Conservation (phyloP, 352 stramenopile species). For the Pythium utonaiense region DNA sequence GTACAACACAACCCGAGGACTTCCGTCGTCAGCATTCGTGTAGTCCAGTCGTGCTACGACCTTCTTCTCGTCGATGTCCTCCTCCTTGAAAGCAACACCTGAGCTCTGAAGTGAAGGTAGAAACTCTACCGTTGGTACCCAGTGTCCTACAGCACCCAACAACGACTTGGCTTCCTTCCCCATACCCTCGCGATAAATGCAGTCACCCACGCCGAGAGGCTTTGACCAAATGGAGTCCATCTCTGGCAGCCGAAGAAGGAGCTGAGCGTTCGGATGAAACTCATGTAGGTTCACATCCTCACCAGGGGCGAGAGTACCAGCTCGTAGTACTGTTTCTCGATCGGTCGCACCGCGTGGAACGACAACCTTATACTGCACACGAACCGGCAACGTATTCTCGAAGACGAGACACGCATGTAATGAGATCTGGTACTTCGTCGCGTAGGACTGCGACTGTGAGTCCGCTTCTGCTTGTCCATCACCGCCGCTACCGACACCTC, state of each 20-base stretch:
- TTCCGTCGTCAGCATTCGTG: constrained; percentile 77
- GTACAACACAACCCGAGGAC: constrained; percentile 78
- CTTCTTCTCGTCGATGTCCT: constrained; percentile 58
- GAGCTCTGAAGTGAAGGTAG: constrained; percentile 45
- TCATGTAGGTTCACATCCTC: constrained; percentile 83
- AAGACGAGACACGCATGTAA: constrained; percentile 83
- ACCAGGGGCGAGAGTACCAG: constrained; percentile 72
- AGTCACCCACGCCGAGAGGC: constrained; percentile 67
- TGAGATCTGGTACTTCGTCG: constrained; percentile 86
- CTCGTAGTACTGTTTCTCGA: constrained; percentile 36
- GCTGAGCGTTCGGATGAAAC: constrained; percentile 70
- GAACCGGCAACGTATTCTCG: constrained; percentile 84
- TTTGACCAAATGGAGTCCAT: constrained; percentile 86
- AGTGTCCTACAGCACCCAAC: constrained; percentile 45
- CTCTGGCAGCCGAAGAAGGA: constrained; percentile 72
- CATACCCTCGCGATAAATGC: constrained; percentile 80
- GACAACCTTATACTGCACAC: constrained; percentile 80
- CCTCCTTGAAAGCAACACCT: constrained; percentile 63
- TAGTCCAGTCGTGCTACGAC: constrained; percentile 80
- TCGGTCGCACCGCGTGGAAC: constrained; percentile 18
- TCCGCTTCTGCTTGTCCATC: constrained; percentile 4
- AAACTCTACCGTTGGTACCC: constrained; percentile 76
- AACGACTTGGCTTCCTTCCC: constrained; percentile 58
- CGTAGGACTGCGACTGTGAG: constrained; percentile 64
- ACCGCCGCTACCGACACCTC: constrained; percentile 21